These are phyloP conservation scores for Penicillium sp. DNA, from an alignment of 2,329 filamentous ascomycete species.

Conservation along the genomic window DNA sequence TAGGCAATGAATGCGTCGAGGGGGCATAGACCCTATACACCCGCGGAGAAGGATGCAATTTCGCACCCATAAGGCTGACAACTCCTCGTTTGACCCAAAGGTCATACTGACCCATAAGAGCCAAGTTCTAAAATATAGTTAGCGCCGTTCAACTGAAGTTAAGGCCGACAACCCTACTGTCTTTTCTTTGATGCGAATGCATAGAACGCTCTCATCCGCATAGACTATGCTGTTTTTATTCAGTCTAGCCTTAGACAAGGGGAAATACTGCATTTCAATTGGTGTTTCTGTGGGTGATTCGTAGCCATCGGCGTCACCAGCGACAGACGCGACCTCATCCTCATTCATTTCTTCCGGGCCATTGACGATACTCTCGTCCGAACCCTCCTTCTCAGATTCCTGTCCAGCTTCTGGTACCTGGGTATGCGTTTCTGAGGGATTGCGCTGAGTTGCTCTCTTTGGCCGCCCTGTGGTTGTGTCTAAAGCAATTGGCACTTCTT, in stretches of 20 bases:
- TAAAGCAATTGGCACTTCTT: constrained; percentile 13
- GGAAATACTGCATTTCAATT: constrained; percentile 38
- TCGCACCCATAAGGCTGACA: constrained; percentile 59
- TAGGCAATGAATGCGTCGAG: constrained; percentile 57
- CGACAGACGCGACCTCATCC: constrained; percentile 23
- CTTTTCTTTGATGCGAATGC: constrained; percentile 42
- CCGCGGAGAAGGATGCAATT: constrained; percentile 48
- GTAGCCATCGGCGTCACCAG: constrained; percentile 30
- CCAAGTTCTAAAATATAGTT: constrained; percentile 37
- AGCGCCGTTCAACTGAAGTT: constrained; percentile 10
- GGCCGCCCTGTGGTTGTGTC: constrained; percentile 11
- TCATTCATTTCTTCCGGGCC: constrained; percentile 21
- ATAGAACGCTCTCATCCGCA: constrained; percentile 37
- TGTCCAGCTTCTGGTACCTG: constrained; percentile 3
- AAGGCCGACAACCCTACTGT: constrained; percentile 28
- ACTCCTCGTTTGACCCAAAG: constrained; percentile 58
- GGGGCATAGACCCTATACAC: constrained; percentile 55
- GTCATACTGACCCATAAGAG: constrained; percentile 55
- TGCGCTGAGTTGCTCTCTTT: constrained; percentile 3
- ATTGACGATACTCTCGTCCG: constrained; percentile 12
- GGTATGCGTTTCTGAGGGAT: constrained; percentile 1
- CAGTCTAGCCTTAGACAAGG: constrained; percentile 39
- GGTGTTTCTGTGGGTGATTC: constrained; percentile 33
- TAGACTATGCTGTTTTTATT: constrained; percentile 40
- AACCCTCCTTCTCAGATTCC: constrained; percentile 17